Evolutionary conservation across 768 basidiomycete genomes (phyloP).

Genomic region (Termitomyces sp.): DNA sequence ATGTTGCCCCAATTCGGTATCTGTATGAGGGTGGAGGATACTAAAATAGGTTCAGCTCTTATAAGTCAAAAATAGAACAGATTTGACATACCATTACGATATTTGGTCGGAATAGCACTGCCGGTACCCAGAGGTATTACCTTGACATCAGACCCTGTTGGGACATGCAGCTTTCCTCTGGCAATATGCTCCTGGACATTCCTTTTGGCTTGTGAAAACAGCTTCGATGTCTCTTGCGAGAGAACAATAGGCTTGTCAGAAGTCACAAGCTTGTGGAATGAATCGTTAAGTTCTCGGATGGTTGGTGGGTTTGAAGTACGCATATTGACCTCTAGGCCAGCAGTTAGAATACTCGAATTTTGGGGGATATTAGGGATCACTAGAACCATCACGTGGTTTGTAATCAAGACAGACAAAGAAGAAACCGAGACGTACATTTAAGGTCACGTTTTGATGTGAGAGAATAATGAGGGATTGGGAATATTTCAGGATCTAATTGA

Average conservation of each 20-base stretch:
- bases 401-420: not conserved
- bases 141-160: conserved; percentile 60
- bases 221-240: conserved; percentile 29
- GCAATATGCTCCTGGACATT: conserved; percentile 23
- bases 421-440: conserved; percentile 25
- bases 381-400: conserved; percentile 16
- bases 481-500: conserved; percentile 68
- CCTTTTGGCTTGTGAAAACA: conserved; percentile 37
- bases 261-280: conserved; percentile 36
- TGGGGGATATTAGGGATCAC: conserved; percentile 45
- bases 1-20: conserved; percentile 73
- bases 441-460: conserved; percentile 39
- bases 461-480: conserved; percentile 61
- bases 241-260: conserved; percentile 26
- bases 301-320: conserved; percentile 46
- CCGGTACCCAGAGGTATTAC: conserved; percentile 86
- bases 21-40: conserved; percentile 72
- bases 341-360: conserved; percentile 38
- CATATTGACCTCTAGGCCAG: conserved; percentile 39
- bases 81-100: conserved; percentile 70
- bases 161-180: conserved; percentile 11
- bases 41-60: conserved; percentile 28
- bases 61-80: not conserved
- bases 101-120: conserved; percentile 80
- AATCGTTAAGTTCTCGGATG: conserved; percentile 28